Conservation (phyloP, 2,329 filamentous ascomycete genomes). For the Arthrobotrys pseudoclavata region DNA sequence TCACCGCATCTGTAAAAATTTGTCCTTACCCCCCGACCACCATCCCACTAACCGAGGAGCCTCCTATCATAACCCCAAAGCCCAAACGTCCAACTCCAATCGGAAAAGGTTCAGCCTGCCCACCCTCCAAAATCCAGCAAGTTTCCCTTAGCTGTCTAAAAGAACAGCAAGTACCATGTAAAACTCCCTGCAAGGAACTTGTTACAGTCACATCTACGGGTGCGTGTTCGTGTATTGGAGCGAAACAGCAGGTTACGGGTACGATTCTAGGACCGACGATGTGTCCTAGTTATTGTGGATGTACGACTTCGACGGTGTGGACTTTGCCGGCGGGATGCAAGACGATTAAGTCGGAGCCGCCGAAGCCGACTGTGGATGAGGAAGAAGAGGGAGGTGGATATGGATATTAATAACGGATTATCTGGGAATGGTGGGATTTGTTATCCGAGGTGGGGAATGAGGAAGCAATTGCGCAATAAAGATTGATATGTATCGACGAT, state of each 20-base stretch:
- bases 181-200: background rate
- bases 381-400: background rate
- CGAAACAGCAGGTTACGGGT: constrained; percentile 2
- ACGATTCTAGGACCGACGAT: background rate
- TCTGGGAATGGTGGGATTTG: background rate
- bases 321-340: background rate
- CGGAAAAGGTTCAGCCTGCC: background rate
- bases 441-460: background rate
- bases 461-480: too few species aligned
- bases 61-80: background rate
- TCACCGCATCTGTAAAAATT: too few species aligned
- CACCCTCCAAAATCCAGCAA: background rate
- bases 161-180: background rate
- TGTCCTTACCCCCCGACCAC: too few species aligned
- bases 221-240: constrained; percentile 7
- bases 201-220: constrained; percentile 2
- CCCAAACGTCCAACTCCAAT: background rate
- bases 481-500: too few species aligned
- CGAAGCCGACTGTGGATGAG: background rate
- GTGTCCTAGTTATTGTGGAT: constrained; percentile 7
- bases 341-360: background rate
- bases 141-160: background rate
- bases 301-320: constrained; percentile 8
- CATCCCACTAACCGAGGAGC: background rate
- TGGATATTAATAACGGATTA: background rate